Evolutionary conservation across 805 yeast species (phyloP).

Genomic region (Candida taoyuanica): DNA sequence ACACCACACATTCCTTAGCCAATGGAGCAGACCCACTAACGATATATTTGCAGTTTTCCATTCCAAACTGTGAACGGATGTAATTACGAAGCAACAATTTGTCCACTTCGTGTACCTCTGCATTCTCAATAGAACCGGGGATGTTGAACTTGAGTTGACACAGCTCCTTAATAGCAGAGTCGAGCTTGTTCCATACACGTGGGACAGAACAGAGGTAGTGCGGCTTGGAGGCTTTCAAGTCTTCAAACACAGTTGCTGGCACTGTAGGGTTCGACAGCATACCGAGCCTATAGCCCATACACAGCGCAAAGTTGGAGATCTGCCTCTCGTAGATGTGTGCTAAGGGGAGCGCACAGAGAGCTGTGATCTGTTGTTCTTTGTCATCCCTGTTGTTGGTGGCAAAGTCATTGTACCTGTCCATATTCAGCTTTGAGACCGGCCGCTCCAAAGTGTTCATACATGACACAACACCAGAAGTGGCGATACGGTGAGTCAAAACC

Average conservation of each 20-base stretch:
- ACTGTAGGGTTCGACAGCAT: conserved; percentile 37
- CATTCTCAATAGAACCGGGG: conserved; percentile 2
- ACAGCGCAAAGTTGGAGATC: conserved; percentile 35
- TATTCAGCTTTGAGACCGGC: conserved; percentile 18
- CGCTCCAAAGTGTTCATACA: conserved; percentile 28
- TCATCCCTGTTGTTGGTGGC: conserved; percentile 21
- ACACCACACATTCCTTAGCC: conserved; percentile 51
- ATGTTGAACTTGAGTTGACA: conserved; percentile 4
- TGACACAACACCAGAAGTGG: conserved; percentile 44
- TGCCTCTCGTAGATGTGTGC: conserved; percentile 55
- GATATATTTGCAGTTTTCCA: conserved; percentile 35
- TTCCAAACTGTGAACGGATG: conserved; percentile 41
- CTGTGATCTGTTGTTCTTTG: conserved; percentile 27
- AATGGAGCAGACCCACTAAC: conserved; percentile 68
- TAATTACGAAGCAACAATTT: conserved; percentile 26
- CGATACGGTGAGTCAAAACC: conserved; percentile 45
- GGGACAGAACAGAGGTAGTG: conserved; percentile 53
- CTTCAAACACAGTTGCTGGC: conserved; percentile 51
- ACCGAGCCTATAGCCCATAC: conserved; percentile 36
- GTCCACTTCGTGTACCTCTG: conserved; percentile 4
- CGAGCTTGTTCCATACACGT: conserved; percentile 55
- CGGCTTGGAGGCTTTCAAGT: conserved; percentile 49
- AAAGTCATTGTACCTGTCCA: conserved; percentile 9
- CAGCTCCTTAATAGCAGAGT: conserved; percentile 44
- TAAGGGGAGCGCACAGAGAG: conserved; percentile 45